Base-by-base conservation (phyloP, 129 eudicot species). In the Ambrosia artemisiifolia region DNA sequence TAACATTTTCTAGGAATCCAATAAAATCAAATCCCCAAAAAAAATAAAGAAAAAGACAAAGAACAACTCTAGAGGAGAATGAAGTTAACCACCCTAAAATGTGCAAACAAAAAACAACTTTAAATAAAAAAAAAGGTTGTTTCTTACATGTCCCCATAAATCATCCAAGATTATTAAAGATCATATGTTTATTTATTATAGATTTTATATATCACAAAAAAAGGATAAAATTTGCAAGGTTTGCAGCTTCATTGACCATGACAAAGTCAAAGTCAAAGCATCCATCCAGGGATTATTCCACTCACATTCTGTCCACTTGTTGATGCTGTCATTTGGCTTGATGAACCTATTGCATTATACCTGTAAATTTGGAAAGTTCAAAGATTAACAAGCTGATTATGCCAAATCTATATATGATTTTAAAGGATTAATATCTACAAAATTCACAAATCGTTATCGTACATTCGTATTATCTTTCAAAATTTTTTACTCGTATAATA, bases 201-300 rank as follows among this genome's bases (percentile, higher is more conserved):
- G 82, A 63, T 71, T 60, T 71, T 71, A 78, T 71, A 78, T 71
- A 71, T 63, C 72, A 71, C 66, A 73, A 76, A 78, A 78, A 49
- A 51, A 43, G 72, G 72, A 34, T 36, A 70, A 56, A 56, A 63
- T 48, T 50, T 70, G 71, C 70, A 71, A 11, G 18, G 44, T 42
- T 78, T 78, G 51, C 36, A 63, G 77, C 77, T 78, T 71, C 72
- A 7, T 78, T 78, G 72, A 78, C 77, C 71, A 67, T 60, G 44
- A 2, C 46, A 51, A 36, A 20, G 59, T 33, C 51, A 75, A 55
- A 75, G 12, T 83, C 78, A 90, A 67, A 85, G 97, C 96, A 88
- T 91, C 97, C 97, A 91, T 11, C 89, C 97, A 2, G 97, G 97
- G 62, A 91, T 69, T 51, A 88, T 63, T 51, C 97, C 97, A 57